phyloP scores from a whole-genome alignment of 2,329 filamentous ascomycete genomes.

The Claviceps maximensis region DNA sequence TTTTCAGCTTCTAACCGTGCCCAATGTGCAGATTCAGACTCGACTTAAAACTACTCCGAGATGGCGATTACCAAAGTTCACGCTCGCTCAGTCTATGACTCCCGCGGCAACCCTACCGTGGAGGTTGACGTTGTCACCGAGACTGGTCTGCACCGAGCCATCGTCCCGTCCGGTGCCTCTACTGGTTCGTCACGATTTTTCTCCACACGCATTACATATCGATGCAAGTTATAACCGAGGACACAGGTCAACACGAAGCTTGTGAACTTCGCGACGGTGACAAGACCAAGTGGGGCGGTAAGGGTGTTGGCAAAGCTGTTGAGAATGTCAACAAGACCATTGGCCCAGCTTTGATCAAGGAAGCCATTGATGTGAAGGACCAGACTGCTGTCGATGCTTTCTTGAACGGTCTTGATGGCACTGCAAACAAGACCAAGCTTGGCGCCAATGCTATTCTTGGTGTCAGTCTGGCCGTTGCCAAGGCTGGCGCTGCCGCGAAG shows the following conservation, averaged over 20 bases:
- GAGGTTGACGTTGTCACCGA: conserved; percentile 96
- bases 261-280: conserved; percentile 84
- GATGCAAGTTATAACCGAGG: conserved; percentile 17
- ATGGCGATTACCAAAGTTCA: conserved; percentile 90
- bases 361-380: conserved; percentile 74
- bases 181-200: conserved; percentile 51
- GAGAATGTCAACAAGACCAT: conserved; percentile 75
- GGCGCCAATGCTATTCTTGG: conserved; percentile 83
- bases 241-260: conserved; percentile 72
- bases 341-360: conserved; percentile 69
- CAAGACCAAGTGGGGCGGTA: conserved; percentile 74
- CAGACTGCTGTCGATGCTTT: conserved; percentile 74
- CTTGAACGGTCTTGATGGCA: conserved; percentile 74
- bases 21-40: not conserved
- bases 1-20: not conserved
- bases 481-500: conserved; percentile 83
- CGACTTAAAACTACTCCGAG: conserved; percentile 25
- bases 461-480: conserved; percentile 72
- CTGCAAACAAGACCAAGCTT: conserved; percentile 74
- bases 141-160: conserved; percentile 91
- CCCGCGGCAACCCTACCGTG: conserved; percentile 94
- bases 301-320: conserved; percentile 78
- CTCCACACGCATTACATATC: conserved; percentile 7
- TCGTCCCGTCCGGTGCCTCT: conserved; percentile 92
- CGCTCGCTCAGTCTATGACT: conserved; percentile 96